phyloP scores from a whole-genome alignment of 2,329 filamentous ascomycete genomes.

The Colletotrichum sidae region DNA sequence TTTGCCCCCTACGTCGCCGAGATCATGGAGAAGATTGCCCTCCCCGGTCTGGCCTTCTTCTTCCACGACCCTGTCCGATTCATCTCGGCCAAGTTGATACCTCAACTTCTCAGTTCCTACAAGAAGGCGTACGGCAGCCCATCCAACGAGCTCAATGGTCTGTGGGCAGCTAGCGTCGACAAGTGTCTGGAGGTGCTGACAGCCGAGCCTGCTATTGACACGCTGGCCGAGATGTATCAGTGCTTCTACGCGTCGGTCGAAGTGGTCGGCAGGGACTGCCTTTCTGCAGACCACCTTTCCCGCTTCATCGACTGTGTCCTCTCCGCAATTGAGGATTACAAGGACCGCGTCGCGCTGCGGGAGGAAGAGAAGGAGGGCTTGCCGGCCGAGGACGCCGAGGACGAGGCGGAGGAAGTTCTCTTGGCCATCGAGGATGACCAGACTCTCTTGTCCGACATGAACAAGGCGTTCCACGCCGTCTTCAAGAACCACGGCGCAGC shows the following conservation, averaged over 20 bases:
- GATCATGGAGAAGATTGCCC: constrained; percentile 95
- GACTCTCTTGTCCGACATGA: constrained; percentile 97
- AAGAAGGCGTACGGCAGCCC: constrained; percentile 89
- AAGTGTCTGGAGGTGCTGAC: constrained; percentile 94
- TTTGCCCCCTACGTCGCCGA: constrained; percentile 93
- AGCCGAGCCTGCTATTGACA: constrained; percentile 95
- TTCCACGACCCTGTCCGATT: constrained; percentile 98
- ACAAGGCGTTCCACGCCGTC: constrained; percentile 98
- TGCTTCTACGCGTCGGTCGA: constrained; percentile 99
- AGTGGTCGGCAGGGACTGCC: constrained; percentile 86
- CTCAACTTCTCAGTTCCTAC: constrained; percentile 91
- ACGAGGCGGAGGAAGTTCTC: constrained; percentile 86
- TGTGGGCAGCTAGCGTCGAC: constrained; percentile 88
- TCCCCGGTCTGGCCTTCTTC: constrained; percentile 96
- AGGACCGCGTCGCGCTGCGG: constrained; percentile 84
- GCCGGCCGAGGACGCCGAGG: constrained; percentile 88
- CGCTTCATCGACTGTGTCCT: constrained; percentile 89
- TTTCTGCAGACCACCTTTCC: constrained; percentile 82
- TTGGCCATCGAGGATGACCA: constrained; percentile 98
- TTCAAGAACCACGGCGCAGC: constrained; percentile 93
- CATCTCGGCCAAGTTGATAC: constrained; percentile 93
- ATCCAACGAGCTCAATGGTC: constrained; percentile 80
- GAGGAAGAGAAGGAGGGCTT: constrained; percentile 80
- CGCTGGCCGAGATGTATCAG: constrained; percentile 98
- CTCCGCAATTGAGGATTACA: constrained; percentile 92